Conservation (phyloP, 2,329 filamentous ascomycete genomes). For the Hypoxylon sp. region DNA sequence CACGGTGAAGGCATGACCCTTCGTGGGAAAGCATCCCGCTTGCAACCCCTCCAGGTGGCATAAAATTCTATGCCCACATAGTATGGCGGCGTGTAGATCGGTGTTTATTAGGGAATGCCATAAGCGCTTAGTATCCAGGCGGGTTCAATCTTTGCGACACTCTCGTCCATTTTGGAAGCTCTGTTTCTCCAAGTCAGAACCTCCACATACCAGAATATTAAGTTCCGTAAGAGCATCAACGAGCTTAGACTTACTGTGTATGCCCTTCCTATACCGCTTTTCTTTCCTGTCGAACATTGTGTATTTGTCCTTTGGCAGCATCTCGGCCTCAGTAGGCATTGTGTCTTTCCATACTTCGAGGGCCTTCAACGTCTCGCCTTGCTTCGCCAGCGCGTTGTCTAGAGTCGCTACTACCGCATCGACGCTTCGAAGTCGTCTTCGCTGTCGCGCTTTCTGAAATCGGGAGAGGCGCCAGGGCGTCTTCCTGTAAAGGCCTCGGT, state of each 20-base stretch:
- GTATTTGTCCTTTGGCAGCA: slow-evolving; percentile 97
- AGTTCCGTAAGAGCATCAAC: slow-evolving; percentile 2
- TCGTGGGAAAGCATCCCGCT: not conserved
- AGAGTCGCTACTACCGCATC: slow-evolving; percentile 89
- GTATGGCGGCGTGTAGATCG: not conserved
- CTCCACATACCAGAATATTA: slow-evolving; percentile 3
- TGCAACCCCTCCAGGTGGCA: not conserved
- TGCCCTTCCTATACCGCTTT: slow-evolving; percentile 95
- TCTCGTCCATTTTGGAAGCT: slow-evolving; percentile 93
- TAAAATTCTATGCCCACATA: not conserved
- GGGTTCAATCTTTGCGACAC: slow-evolving; percentile 95
- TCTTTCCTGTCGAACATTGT: slow-evolving; percentile 97
- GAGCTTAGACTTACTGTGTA: slow-evolving; percentile 83
- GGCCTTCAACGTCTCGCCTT: slow-evolving; percentile 79
- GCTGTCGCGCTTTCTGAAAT: slow-evolving; percentile 90
- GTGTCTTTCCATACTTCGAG: slow-evolving; percentile 93
- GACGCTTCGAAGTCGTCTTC: slow-evolving; percentile 85
- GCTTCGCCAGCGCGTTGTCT: slow-evolving; percentile 80
- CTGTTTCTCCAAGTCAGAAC: slow-evolving; percentile 60
- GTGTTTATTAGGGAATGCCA: not conserved
- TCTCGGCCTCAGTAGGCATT: slow-evolving; percentile 96
- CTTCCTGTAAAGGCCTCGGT: slow-evolving; percentile 73
- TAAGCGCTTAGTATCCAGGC: slow-evolving; percentile 81
- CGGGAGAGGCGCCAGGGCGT: slow-evolving; percentile 94
- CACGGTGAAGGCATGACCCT: slow-evolving; percentile 1